These are phyloP conservation scores for Alisma plantagoaquatica DNA, from an alignment of 106 monocot genomes.

Conservation along the genomic window DNA sequence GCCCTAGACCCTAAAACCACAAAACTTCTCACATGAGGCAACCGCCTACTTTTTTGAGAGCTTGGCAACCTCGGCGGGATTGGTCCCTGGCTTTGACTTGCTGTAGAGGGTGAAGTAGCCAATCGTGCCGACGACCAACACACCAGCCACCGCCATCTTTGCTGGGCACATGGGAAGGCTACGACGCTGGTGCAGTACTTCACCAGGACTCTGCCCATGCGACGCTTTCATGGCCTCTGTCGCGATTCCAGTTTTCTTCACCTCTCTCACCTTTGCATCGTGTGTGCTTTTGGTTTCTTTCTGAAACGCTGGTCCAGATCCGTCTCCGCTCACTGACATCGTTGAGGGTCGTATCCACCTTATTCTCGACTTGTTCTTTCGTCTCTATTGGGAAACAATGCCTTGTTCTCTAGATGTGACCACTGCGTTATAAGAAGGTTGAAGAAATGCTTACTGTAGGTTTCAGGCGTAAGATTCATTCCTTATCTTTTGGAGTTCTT, in stretches of 20 bases:
- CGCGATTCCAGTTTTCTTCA: not conserved
- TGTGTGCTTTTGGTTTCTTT: not conserved
- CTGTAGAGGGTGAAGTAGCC: conserved; percentile 20
- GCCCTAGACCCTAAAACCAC: too few species aligned
- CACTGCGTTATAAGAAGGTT: too few species aligned
- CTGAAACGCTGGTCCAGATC: not conserved
- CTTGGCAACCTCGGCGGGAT: not conserved
- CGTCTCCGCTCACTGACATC: conserved; percentile 4
- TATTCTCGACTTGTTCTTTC: too few species aligned
- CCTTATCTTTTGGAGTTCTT: too few species aligned
- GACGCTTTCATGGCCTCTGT: not conserved
- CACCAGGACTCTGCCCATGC: not conserved
- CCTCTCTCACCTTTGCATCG: not conserved
- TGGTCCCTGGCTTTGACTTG: conserved; percentile 22
- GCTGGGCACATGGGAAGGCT: conserved; percentile 10
- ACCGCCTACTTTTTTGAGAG: too few species aligned
- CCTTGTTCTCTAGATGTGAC: too few species aligned
- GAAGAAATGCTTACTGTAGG: too few species aligned
- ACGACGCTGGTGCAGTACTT: conserved; percentile 9
- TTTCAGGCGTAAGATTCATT: too few species aligned
- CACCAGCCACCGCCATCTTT: conserved; percentile 15
- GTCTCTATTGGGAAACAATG: too few species aligned
- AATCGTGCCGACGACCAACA: conserved; percentile 8
- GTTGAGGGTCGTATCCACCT: too few species aligned
- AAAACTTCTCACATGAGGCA: too few species aligned